Conservation (phyloP, 148 eudicot species). For the Fagopyrum homotropicum region DNA sequence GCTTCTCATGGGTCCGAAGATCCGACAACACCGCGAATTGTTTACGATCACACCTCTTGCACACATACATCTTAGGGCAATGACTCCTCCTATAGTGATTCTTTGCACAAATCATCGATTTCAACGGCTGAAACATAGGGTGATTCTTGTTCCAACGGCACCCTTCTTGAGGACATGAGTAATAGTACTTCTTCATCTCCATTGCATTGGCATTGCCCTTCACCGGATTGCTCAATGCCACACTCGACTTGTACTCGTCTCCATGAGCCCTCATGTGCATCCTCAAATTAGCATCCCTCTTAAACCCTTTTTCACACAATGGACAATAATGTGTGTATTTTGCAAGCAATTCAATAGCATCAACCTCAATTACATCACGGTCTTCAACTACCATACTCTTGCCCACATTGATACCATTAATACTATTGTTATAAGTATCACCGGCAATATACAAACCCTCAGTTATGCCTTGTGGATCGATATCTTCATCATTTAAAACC, state of each 20-base stretch:
- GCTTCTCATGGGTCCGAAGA: conserved; percentile 83
- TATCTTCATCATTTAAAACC: too few relatives aligned
- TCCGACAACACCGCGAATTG: conserved; percentile 77
- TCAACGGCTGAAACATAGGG: conserved; percentile 70
- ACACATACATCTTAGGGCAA: conserved; percentile 84
- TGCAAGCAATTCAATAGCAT: conserved; percentile 63
- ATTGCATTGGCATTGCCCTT: conserved; percentile 21
- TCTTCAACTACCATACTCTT: not conserved
- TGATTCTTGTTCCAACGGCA: conserved; percentile 80
- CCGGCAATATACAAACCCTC: too few relatives aligned
- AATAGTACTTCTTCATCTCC: not conserved
- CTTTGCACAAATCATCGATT: conserved; percentile 79
- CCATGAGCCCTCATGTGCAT: conserved; percentile 99
- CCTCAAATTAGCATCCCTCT: conserved; percentile 79
- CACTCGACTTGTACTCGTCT: conserved; percentile 73
- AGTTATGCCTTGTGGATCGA: too few relatives aligned
- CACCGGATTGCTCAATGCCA: conserved; percentile 64
- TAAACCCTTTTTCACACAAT: conserved; percentile 83
- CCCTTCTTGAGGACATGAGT: conserved; percentile 84
- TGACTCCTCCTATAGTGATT: conserved; percentile 92
- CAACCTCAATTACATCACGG: conserved; percentile 50
- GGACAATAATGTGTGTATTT: conserved; percentile 79
- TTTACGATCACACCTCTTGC: conserved; percentile 65
- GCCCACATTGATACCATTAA: not conserved
- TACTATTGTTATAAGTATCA: not conserved